phyloP scores from a whole-genome alignment of 202 grass and related monocot genomes.

The Setaria viridis region DNA sequence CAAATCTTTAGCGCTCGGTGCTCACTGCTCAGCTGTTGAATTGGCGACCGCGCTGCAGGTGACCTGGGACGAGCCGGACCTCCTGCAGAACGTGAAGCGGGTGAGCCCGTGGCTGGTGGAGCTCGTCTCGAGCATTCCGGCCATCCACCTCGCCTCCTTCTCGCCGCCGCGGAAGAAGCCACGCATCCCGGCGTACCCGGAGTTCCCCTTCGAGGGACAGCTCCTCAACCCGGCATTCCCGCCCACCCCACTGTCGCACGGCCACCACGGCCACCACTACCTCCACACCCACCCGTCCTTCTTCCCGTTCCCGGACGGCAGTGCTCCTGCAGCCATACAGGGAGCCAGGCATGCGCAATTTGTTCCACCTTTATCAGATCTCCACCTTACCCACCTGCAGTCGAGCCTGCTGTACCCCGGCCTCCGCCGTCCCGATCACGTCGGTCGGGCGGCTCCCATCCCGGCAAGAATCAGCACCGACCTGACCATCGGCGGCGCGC shows the following conservation, averaged over 20 bases:
- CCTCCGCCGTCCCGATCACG: constrained; percentile 40
- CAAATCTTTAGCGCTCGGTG: not conserved
- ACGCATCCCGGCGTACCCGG: constrained; percentile 58
- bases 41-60: constrained; percentile 56
- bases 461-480: constrained; percentile 52
- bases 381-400: constrained; percentile 70
- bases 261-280: constrained; percentile 44
- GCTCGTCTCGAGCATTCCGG: constrained; percentile 78
- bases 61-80: constrained; percentile 94
- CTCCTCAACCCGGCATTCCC: constrained; percentile 52
- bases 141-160: constrained; percentile 74
- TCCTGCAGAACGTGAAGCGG: constrained; percentile 90
- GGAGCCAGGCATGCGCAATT: constrained; percentile 98
- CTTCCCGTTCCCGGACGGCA: constrained; percentile 65
- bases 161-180: constrained; percentile 74
- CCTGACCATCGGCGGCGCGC: constrained; percentile 54
- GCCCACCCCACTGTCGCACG: constrained; percentile 26
- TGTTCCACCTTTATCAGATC: constrained; percentile 71
- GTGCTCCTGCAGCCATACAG: constrained; percentile 94
- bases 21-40: not conserved
- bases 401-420: constrained; percentile 51
- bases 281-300: constrained; percentile 50
- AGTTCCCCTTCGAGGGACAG: constrained; percentile 78
- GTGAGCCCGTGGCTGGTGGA: constrained; percentile 95
- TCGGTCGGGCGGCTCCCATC: not conserved